Conservation (phyloP, 305 asterid species). For the Solanum hybrid region DNA sequence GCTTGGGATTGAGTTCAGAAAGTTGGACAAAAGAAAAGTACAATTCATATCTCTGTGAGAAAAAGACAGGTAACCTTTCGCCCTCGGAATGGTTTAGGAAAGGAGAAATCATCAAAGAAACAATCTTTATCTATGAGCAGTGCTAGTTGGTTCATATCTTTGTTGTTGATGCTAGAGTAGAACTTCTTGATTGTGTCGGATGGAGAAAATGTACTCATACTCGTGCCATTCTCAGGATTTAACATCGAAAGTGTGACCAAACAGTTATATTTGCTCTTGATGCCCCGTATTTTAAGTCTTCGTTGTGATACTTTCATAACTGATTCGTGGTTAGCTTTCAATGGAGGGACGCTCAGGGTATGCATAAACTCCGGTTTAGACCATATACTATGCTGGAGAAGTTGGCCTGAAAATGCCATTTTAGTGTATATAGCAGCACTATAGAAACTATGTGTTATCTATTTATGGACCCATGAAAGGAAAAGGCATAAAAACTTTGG, state of each 20-base stretch:
- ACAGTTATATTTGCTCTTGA: constrained; percentile 8
- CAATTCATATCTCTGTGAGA: background rate
- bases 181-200: constrained; percentile 35
- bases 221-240: constrained; percentile 4
- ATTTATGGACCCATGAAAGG: background rate
- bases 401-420: constrained; percentile 8
- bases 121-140: constrained; percentile 46
- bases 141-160: constrained; percentile 32
- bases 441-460: background rate
- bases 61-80: constrained; percentile 29
- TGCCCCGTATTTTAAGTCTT: background rate
- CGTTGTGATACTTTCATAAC: constrained; percentile 1
- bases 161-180: constrained; percentile 44
- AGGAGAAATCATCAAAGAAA: constrained; percentile 46
- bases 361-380: constrained; percentile 2
- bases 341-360: background rate
- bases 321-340: background rate
- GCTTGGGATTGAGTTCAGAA: background rate
- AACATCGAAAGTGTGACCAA: constrained; percentile 13
- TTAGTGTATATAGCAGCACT: background rate
- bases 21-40: background rate
- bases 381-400: background rate
- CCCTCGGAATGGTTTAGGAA: constrained; percentile 46
- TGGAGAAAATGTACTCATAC: constrained; percentile 22
- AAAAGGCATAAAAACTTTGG: background rate